These are phyloP conservation scores for Stagonosporopsis chrysanthemi DNA, from an alignment of 2,329 filamentous ascomycete genomes.

Conservation along the genomic window DNA sequence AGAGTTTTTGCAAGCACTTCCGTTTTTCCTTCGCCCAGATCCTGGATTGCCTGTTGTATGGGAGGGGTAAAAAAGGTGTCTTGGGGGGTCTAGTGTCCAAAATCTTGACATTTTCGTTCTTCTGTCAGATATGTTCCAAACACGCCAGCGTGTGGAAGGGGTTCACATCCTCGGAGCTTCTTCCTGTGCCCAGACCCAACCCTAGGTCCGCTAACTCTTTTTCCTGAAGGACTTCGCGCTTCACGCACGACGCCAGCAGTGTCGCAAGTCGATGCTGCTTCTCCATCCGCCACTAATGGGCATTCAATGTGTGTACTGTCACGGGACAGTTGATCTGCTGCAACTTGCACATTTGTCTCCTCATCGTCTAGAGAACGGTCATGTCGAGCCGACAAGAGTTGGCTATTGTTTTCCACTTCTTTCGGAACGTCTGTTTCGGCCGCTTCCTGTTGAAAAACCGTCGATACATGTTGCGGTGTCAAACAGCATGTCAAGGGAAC, in stretches of 20 bases:
- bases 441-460: background rate
- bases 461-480: background rate
- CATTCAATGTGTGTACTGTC: background rate
- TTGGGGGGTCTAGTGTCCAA: background rate
- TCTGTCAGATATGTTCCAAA: background rate
- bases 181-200: background rate
- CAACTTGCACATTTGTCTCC: background rate
- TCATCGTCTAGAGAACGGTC: background rate
- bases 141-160: background rate
- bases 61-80: background rate
- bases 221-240: background rate
- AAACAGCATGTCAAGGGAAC: background rate
- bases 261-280: background rate
- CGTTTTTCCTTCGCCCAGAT: background rate
- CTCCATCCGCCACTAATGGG: background rate
- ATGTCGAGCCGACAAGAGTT: background rate
- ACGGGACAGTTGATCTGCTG: background rate
- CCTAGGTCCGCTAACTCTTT: background rate
- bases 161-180: background rate
- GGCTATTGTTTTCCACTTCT: background rate
- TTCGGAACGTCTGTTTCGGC: background rate
- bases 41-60: background rate
- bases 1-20: background rate
- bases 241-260: background rate
- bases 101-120: background rate